Conservation (phyloP, 352 stramenopile species). For the Globisporangium irregulare region DNA sequence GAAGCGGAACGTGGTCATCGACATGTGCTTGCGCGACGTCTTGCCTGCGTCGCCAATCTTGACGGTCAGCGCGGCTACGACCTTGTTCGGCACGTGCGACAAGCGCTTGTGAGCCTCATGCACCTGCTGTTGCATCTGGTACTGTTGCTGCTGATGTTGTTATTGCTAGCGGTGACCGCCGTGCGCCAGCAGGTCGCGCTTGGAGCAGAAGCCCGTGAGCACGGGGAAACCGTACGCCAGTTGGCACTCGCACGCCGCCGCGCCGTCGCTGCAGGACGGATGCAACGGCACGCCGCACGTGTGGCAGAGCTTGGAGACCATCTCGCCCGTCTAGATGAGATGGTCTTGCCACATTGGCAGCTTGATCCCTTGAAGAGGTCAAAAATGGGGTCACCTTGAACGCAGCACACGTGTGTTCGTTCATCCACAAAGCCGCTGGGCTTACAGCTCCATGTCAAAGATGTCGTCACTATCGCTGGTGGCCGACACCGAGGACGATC, state of each 20-base stretch:
- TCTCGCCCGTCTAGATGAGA: conserved; percentile 21
- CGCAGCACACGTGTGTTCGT: too few species aligned
- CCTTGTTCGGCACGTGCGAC: conserved; percentile 47
- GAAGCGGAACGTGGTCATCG: conserved; percentile 61
- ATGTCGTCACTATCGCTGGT: conserved; percentile 27
- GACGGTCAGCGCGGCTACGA: conserved; percentile 63
- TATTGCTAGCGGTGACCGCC: not conserved
- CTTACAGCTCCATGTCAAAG: conserved; percentile 69
- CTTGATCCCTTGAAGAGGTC: conserved; percentile 2
- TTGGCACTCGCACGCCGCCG: conserved; percentile 33
- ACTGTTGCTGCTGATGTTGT: conserved; percentile 5
- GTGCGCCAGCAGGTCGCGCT: conserved; percentile 24
- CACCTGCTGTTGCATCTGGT: not conserved
- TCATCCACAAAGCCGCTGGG: conserved; percentile 12
- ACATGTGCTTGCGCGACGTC: conserved; percentile 70
- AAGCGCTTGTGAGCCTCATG: conserved; percentile 3
- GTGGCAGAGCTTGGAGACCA: conserved; percentile 34
- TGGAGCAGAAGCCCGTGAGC: conserved; percentile 33
- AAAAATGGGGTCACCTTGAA: too few species aligned
- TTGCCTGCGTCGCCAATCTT: conserved; percentile 71
- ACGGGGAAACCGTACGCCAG: conserved; percentile 35
- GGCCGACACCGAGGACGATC: conserved; percentile 3
- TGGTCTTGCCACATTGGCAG: too few species aligned
- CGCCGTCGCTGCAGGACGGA: conserved; percentile 31
- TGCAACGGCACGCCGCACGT: conserved; percentile 33